These are phyloP conservation scores for Fusarium begoniae DNA, from an alignment of 2,329 filamentous ascomycete genomes.

Conservation along the genomic window DNA sequence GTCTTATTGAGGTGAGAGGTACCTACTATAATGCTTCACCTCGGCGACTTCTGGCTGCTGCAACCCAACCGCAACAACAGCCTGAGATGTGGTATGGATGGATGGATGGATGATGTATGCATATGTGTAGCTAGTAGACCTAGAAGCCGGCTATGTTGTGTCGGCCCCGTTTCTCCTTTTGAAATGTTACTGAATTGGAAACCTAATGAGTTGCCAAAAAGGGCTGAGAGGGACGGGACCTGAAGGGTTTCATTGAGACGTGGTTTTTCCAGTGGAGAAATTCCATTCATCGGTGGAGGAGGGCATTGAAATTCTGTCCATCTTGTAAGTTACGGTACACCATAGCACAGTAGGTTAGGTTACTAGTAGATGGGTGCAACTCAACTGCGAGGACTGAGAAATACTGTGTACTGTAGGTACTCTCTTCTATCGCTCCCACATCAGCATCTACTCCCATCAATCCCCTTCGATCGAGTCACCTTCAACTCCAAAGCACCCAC, in stretches of 20 bases:
- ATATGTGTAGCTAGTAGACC: neutral
- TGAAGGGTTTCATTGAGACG: constrained; percentile 30
- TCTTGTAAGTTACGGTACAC: neutral
- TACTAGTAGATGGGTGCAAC: neutral
- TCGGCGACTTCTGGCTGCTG: neutral
- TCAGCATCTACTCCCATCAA: constrained; percentile 1
- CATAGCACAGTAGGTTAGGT: neutral
- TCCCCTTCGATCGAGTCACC: neutral
- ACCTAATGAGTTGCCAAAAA: constrained; percentile 26
- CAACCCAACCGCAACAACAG: neutral
- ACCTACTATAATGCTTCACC: neutral
- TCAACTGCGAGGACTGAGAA: neutral
- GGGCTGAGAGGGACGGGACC: constrained; percentile 15
- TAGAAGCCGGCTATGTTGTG: neutral
- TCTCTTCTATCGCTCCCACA: neutral
- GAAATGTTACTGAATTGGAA: constrained; percentile 25
- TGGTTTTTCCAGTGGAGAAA: constrained; percentile 31
- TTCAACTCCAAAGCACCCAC: neutral
- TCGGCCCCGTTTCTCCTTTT: constrained; percentile 23
- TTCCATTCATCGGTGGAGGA: constrained; percentile 4
- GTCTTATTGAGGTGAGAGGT: neutral
- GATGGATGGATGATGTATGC: neutral
- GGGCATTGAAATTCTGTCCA: neutral
- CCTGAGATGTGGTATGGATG: neutral
- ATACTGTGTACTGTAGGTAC: neutral